These are phyloP conservation scores for Punctularia strigosozonata DNA, from an alignment of 768 basidiomycete species.

Conservation along the genomic window DNA sequence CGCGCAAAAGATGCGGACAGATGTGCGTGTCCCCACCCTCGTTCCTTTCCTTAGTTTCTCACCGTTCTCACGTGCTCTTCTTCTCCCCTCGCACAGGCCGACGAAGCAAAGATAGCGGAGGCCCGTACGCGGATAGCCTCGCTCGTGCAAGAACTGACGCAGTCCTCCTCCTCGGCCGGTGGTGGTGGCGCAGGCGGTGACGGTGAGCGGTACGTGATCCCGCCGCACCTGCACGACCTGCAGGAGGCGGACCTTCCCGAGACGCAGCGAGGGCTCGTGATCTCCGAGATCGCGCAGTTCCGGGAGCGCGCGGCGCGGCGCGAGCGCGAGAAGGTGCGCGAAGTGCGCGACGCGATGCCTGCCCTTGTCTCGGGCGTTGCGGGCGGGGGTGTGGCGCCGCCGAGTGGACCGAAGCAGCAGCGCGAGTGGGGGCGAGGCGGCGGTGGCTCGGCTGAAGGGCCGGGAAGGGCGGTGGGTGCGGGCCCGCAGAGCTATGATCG, in stretches of 20 bases:
- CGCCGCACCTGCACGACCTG: slow-evolving; percentile 93
- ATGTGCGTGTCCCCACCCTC: slow-evolving; percentile 38
- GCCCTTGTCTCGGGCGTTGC: slow-evolving; percentile 14
- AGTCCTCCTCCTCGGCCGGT: background rate
- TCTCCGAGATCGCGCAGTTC: slow-evolving; percentile 94
- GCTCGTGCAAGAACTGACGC: slow-evolving; percentile 15
- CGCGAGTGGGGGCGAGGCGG: slow-evolving; percentile 63
- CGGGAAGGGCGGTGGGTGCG: slow-evolving; percentile 17
- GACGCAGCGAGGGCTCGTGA: slow-evolving; percentile 82
- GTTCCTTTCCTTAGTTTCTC: background rate
- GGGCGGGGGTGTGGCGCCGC: slow-evolving; percentile 17
- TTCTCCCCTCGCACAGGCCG: slow-evolving; percentile 34
- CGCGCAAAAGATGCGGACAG: slow-evolving; percentile 65
- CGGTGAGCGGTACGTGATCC: slow-evolving; percentile 83
- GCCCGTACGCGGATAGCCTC: slow-evolving; percentile 54
- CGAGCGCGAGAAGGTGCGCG: slow-evolving; percentile 80
- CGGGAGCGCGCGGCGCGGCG: slow-evolving; percentile 87
- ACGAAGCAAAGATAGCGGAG: slow-evolving; percentile 52
- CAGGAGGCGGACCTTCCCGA: slow-evolving; percentile 96
- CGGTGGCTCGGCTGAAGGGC: slow-evolving; percentile 10
- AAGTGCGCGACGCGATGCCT: slow-evolving; percentile 47
- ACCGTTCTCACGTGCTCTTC: background rate
- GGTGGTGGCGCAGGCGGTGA: slow-evolving; percentile 19
- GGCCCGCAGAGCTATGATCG: slow-evolving; percentile 69
- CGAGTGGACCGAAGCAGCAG: slow-evolving; percentile 66